Conservation (phyloP, 176 grass and related monocot species). For the Zoysia pacifica region DNA sequence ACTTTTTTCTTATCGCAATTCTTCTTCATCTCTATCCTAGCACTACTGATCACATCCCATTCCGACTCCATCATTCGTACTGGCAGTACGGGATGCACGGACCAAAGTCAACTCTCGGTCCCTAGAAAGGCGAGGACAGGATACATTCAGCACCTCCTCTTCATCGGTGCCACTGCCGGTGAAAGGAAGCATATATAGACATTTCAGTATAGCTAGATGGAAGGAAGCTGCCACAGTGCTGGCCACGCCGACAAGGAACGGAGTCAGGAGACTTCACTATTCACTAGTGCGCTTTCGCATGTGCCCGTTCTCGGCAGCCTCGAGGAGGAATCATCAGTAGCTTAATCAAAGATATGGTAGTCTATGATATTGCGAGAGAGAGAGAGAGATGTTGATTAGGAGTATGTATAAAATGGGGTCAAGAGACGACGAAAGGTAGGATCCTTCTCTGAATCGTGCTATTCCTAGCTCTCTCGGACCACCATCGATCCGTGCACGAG, state of each 20-base stretch:
- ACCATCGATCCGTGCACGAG: conserved; percentile 7
- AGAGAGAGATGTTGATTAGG: too few relatives aligned
- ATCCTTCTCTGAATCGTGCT: background rate
- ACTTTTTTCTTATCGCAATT: too few relatives aligned
- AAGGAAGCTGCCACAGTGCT: conserved; percentile 43
- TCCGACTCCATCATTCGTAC: background rate
- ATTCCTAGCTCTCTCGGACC: background rate
- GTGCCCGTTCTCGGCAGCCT: conserved; percentile 30
- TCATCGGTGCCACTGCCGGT: background rate
- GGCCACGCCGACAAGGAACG: conserved; percentile 23
- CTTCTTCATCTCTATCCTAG: too few relatives aligned
- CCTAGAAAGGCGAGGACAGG: conserved; percentile 28
- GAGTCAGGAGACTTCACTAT: conserved; percentile 19
- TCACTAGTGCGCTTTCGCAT: conserved; percentile 19
- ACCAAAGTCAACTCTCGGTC: conserved; percentile 54
- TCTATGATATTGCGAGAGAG: background rate
- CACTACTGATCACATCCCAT: background rate
- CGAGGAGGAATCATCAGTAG: conserved; percentile 42
- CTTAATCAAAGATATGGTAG: background rate
- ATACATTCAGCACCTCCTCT: conserved; percentile 9
- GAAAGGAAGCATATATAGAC: conserved; percentile 1
- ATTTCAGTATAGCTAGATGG: conserved; percentile 50
- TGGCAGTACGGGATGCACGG: conserved; percentile 12
- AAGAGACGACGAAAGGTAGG: conserved; percentile 7
- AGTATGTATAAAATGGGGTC: background rate